Conservation (phyloP, 1,284 basidiomycete species). For the Cutaneotrichosporon daszewskae region DNA sequence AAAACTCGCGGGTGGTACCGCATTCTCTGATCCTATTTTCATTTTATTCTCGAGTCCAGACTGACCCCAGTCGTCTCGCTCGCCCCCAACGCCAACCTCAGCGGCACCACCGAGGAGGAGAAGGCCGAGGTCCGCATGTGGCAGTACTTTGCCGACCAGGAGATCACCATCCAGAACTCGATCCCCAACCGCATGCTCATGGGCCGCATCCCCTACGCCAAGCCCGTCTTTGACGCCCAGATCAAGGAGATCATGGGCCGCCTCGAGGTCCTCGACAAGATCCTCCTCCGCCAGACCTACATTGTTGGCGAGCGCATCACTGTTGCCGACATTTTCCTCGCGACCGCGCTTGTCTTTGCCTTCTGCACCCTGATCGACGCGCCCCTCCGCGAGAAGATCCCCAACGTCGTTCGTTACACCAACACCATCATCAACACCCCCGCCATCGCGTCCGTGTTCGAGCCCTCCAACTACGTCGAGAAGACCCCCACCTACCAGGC, state of each 20-base stretch:
- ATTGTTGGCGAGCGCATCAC: constrained; percentile 91
- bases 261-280: constrained; percentile 57
- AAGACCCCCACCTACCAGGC: constrained; percentile 67
- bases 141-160: constrained; percentile 59
- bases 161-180: constrained; percentile 46
- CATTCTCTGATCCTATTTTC: constrained; percentile 43
- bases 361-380: constrained; percentile 58
- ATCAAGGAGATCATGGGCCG: constrained; percentile 27
- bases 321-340: constrained; percentile 77
- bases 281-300: constrained; percentile 77
- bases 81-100: constrained; percentile 62
- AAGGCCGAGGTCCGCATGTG: constrained; percentile 64
- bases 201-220: constrained; percentile 55
- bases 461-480: constrained; percentile 59
- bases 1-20: constrained; percentile 52
- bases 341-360: constrained; percentile 55
- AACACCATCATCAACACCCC: constrained; percentile 76
- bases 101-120: constrained; percentile 57
- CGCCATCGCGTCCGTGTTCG: constrained; percentile 60
- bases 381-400: constrained; percentile 59
- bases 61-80: constrained; percentile 61
- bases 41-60: constrained; percentile 4
- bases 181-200: constrained; percentile 51
- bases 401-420: constrained; percentile 74
- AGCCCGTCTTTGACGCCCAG: constrained; percentile 50